Conservation (phyloP, 2,329 filamentous ascomycete species). For the Parafenestella ontariensis region DNA sequence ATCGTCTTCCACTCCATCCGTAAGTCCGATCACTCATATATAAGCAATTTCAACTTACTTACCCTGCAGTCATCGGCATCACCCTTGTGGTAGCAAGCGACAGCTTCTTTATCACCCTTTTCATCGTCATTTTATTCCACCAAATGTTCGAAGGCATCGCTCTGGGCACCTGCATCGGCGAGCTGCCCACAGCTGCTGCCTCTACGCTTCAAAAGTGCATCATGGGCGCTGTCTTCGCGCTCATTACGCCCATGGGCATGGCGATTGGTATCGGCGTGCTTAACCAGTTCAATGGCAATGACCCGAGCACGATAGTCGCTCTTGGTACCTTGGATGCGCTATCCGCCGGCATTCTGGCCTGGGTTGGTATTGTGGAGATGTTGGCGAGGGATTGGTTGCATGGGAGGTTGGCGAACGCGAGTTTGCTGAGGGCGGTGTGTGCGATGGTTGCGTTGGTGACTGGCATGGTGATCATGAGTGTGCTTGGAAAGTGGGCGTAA, state of each 20-base stretch:
- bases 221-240: slow-evolving; percentile 69
- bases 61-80: slow-evolving; percentile 63
- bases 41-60: background rate
- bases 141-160: slow-evolving; percentile 81
- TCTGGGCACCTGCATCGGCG: slow-evolving; percentile 73
- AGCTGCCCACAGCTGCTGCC: slow-evolving; percentile 55
- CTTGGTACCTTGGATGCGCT: slow-evolving; percentile 77
- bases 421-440: slow-evolving; percentile 56
- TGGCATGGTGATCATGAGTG: slow-evolving; percentile 73
- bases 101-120: slow-evolving; percentile 59
- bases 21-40: slow-evolving; percentile 48
- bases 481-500: slow-evolving; percentile 77
- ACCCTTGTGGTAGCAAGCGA: slow-evolving; percentile 64
- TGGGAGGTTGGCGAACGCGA: slow-evolving; percentile 58
- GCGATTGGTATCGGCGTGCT: slow-evolving; percentile 78
- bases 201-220: slow-evolving; percentile 60
- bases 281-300: slow-evolving; percentile 74
- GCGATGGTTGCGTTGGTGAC: slow-evolving; percentile 63
- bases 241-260: slow-evolving; percentile 81
- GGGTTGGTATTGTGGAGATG: slow-evolving; percentile 83
- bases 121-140: slow-evolving; percentile 75
- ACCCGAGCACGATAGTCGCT: slow-evolving; percentile 71
- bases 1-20: slow-evolving; percentile 77
- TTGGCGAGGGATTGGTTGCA: slow-evolving; percentile 76
- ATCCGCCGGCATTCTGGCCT: slow-evolving; percentile 77